Evolutionary conservation across 129 eudicot species (phyloP).

Genomic region (Rutidosis leptorrhynchoides): DNA sequence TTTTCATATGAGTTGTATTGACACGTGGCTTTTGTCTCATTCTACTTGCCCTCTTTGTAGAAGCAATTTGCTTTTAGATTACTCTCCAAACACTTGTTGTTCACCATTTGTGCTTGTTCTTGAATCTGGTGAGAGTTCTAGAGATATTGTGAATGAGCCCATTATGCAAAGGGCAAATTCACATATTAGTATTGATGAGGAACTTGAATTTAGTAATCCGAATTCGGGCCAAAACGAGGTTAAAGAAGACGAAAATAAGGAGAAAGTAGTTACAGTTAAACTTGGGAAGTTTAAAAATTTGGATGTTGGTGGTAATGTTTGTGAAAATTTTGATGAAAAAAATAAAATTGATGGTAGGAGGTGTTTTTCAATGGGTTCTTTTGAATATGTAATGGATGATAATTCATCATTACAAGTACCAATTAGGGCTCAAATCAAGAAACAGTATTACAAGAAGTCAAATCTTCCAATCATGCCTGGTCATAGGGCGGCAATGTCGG

Average conservation of each 20-base stretch:
- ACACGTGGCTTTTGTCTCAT: constrained; percentile 95
- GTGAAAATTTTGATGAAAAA: constrained; percentile 21
- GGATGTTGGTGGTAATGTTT: constrained; percentile 40
- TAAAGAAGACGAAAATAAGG: constrained; percentile 47
- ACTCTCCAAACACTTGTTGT: constrained; percentile 32
- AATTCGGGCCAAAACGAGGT: constrained; percentile 44
- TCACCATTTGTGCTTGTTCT: constrained; percentile 75
- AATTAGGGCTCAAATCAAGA: constrained; percentile 57
- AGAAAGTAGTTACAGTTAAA: constrained; percentile 60
- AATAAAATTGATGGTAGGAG: constrained; percentile 63
- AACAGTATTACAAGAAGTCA: constrained; percentile 48
- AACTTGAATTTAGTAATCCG: constrained; percentile 13
- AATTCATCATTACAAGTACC: constrained; percentile 62
- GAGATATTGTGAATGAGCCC: constrained; percentile 46
- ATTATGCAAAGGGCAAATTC: constrained; percentile 45
- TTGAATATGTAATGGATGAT: constrained; percentile 90
- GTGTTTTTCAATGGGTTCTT: constrained; percentile 93
- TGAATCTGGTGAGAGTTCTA: constrained; percentile 71
- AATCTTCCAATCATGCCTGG: constrained; percentile 51
- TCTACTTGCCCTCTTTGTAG: constrained; percentile 98
- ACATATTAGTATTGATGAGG: constrained; percentile 43
- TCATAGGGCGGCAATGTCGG: constrained; percentile 61
- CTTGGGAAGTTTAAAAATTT: constrained; percentile 83
- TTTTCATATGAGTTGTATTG: constrained; percentile 89
- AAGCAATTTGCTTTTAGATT: constrained; percentile 59